Evolutionary conservation across 2,329 filamentous ascomycete genomes (phyloP).

Genomic region (Aspergillus amoenus): DNA sequence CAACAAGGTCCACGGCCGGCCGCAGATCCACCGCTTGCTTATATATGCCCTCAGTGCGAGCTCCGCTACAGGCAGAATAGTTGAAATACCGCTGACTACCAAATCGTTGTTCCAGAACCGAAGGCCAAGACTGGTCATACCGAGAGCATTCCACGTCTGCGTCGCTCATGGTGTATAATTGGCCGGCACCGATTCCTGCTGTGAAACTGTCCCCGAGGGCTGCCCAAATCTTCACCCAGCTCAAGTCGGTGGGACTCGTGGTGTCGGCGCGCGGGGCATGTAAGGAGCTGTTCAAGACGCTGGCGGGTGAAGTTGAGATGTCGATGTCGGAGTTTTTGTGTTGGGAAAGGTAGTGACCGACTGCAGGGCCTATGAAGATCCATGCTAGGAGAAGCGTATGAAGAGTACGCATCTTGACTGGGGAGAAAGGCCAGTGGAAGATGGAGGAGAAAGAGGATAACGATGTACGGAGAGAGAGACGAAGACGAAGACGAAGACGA

Average conservation of each 20-base stretch:
- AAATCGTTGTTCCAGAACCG: background rate
- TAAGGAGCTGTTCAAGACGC: background rate
- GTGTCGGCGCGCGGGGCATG: background rate
- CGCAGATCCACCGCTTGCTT: constrained; percentile 22
- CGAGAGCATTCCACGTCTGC: constrained; percentile 27
- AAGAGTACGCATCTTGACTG: background rate
- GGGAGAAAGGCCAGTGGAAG: background rate
- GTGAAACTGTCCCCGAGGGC: constrained; percentile 43
- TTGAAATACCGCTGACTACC: background rate
- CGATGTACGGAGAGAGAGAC: background rate
- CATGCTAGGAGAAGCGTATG: background rate
- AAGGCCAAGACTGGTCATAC: constrained; percentile 11
- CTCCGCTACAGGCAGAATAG: constrained; percentile 10
- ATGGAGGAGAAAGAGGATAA: background rate
- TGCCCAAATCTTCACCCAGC: constrained; percentile 33
- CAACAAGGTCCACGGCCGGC: constrained; percentile 36
- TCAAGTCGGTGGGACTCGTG: constrained; percentile 9
- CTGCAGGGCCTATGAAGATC: background rate
- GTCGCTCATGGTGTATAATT: constrained; percentile 18
- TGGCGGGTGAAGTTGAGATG: background rate
- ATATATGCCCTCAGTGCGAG: background rate
- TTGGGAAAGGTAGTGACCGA: background rate
- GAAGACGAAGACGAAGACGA: background rate
- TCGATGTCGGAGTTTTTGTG: background rate
- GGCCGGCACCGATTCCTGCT: constrained; percentile 36